phyloP scores from a whole-genome alignment of 2,329 filamentous ascomycete species.

The Lecanosticta acicola region DNA sequence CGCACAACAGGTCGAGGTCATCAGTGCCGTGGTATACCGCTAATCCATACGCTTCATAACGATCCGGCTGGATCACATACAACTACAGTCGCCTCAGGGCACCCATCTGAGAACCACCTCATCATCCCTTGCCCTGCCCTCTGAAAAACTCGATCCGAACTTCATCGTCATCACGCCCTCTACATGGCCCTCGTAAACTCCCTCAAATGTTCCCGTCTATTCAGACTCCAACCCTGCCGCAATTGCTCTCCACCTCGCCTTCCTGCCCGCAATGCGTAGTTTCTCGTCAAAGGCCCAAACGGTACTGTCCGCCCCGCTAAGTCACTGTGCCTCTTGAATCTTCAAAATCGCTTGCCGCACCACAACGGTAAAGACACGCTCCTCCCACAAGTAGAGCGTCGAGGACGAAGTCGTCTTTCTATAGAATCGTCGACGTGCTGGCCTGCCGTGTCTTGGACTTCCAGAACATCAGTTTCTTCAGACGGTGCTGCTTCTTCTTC shows the following conservation, averaged over 20 bases:
- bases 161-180: not conserved
- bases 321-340: not conserved
- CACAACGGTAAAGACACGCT: too few relatives aligned
- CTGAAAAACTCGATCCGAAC: too few relatives aligned
- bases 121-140: too few relatives aligned
- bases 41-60: not conserved
- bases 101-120: too few relatives aligned
- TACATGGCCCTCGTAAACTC: constrained; percentile 1
- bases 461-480: constrained; percentile 77
- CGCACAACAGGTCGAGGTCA: too few relatives aligned
- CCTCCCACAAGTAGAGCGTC: too few relatives aligned
- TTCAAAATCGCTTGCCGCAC: too few relatives aligned
- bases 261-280: not conserved
- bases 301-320: not conserved
- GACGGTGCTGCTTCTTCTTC: constrained; percentile 63
- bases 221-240: not conserved
- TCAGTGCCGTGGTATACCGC: not conserved
- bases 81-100: not conserved
- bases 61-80: not conserved
- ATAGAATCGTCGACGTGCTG: constrained; percentile 20
- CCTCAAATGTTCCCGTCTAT: constrained; percentile 1
- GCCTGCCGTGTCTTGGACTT: constrained; percentile 47
- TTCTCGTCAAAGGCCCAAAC: not conserved
- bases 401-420: not conserved
- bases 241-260: not conserved